A percentile compares a stretch with the other conserved stretches of the same genome.
Conservation (phyloP, 2,329 filamentous ascomycete genomes). For the Mollisiaceae sp. region DNA sequence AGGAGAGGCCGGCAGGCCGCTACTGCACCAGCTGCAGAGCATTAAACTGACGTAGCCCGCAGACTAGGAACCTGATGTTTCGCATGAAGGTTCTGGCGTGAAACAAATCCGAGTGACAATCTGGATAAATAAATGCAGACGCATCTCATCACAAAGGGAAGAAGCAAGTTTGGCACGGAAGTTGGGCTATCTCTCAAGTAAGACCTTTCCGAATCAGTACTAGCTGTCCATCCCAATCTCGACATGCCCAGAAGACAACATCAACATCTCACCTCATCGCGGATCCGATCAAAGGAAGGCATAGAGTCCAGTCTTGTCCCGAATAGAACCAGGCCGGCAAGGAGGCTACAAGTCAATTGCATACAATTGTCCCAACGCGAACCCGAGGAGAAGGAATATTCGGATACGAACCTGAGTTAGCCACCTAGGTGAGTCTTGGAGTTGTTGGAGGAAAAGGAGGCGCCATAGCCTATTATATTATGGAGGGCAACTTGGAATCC, state of each 20-base stretch:
- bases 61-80: not conserved
- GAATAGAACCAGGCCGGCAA: no score
- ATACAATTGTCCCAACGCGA: no score
- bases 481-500: no score
- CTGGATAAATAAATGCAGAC: not conserved
- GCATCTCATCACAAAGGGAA: not conserved
- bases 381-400: no score
- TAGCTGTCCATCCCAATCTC: not conserved
- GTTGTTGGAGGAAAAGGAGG: no score
- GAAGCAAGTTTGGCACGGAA: not conserved
- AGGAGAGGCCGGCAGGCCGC: not conserved
- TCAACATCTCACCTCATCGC: not conserved
- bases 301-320: no score
- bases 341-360: no score
- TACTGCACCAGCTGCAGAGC: not conserved
- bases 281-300: not conserved
- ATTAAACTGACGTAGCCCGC: not conserved
- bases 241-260: not conserved
- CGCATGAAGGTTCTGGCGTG: not conserved
- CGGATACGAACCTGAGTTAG: no score
- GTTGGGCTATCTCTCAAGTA: not conserved
- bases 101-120: not conserved
- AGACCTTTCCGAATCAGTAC: not conserved
- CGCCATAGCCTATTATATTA: no score
- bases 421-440: no score